phyloP scores from a whole-genome alignment of 148 eudicot genomes.

The Spergularia marina region DNA sequence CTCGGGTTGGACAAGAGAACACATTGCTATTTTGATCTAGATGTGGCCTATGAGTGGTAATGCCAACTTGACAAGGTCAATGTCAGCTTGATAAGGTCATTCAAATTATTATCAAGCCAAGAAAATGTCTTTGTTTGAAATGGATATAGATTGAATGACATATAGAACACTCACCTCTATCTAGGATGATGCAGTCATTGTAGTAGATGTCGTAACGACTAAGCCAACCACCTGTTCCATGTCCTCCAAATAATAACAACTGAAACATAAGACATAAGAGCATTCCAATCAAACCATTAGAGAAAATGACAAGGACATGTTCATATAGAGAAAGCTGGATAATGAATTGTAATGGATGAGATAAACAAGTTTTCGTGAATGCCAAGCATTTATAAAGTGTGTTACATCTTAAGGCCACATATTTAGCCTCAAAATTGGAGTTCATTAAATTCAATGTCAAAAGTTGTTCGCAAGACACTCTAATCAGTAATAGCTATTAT shows the following conservation, averaged over 20 bases:
- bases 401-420: neutral
- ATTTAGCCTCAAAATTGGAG: neutral
- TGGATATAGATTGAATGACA: neutral
- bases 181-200: conserved; percentile 83
- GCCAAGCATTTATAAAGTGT: too few relatives aligned
- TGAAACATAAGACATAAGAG: conserved; percentile 33
- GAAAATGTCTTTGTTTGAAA: neutral
- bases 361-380: too few relatives aligned
- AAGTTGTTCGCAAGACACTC: neutral
- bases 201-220: conserved; percentile 92
- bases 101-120: neutral
- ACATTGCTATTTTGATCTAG: neutral
- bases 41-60: neutral
- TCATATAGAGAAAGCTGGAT: neutral
- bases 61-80: neutral
- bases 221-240: conserved; percentile 97
- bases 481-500: neutral
- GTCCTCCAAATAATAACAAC: conserved; percentile 96
- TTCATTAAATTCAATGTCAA: neutral
- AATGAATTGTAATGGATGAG: neutral
- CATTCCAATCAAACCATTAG: conserved; percentile 7
- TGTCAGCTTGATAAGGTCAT: too few relatives aligned
- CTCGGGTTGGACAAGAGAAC: neutral
- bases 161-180: conserved; percentile 67
- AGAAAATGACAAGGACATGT: neutral